phyloP scores from a whole-genome alignment of 768 basidiomycete species.

The Tremella fuciformis region DNA sequence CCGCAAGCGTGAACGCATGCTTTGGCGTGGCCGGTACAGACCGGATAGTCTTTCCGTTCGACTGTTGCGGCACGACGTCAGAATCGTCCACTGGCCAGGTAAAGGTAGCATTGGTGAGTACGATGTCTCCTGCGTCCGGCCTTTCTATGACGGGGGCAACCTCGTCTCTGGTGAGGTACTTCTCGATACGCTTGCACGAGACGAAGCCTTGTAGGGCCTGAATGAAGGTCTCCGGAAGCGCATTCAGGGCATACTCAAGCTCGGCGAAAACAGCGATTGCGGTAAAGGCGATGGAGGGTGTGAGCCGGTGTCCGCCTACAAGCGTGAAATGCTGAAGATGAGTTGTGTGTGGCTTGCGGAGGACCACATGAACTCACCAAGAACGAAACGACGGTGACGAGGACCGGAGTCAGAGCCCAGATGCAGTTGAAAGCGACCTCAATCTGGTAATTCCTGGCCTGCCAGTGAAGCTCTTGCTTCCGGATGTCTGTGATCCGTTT shows the following conservation, averaged over 20 bases:
- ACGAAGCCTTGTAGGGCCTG: conserved; percentile 82
- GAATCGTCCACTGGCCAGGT: conserved; percentile 83
- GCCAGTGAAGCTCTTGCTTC: conserved; percentile 76
- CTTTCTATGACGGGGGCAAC: conserved; percentile 62
- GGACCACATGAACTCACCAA: conserved; percentile 41
- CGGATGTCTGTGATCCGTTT: conserved; percentile 67
- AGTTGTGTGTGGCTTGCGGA: conserved; percentile 4
- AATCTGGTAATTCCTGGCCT: conserved; percentile 79
- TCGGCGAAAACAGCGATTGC: conserved; percentile 72
- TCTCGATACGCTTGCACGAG: conserved; percentile 84
- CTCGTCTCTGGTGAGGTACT: conserved; percentile 74
- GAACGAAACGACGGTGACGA: conserved; percentile 60
- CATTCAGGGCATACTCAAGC: conserved; percentile 79
- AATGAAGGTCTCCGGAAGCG: conserved; percentile 85
- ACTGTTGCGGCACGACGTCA: conserved; percentile 47
- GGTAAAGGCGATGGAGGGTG: conserved; percentile 81
- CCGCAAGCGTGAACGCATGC: conserved; percentile 74
- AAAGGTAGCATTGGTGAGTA: conserved; percentile 78
- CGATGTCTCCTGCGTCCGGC: conserved; percentile 59
- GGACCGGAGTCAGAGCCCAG: conserved; percentile 59
- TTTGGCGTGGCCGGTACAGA: conserved; percentile 69
- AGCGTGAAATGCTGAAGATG: conserved; percentile 62
- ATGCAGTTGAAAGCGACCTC: conserved; percentile 60
- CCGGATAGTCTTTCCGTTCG: conserved; percentile 47
- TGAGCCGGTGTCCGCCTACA: conserved; percentile 64